These are phyloP conservation scores for Hericium alpestre DNA, from an alignment of 768 basidiomycete species.

Conservation along the genomic window DNA sequence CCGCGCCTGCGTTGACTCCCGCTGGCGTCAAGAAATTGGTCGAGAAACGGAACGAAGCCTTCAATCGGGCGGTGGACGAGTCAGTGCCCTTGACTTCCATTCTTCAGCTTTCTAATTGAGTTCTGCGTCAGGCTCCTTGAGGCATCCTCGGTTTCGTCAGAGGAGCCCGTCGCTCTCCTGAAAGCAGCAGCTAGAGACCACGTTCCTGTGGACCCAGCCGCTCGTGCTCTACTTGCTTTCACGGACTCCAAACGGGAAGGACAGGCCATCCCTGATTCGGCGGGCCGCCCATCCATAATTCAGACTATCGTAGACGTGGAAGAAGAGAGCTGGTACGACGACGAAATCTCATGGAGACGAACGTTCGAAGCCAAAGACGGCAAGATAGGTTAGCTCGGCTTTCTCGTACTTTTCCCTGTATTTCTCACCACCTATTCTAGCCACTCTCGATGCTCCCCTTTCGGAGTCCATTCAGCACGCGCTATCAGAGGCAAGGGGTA, in stretches of 20 bases:
- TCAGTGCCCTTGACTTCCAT: slow-evolving; percentile 27
- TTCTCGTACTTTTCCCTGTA: not conserved
- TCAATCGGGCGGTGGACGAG: slow-evolving; percentile 35
- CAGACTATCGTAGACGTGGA: slow-evolving; percentile 48
- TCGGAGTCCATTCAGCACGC: slow-evolving; percentile 48
- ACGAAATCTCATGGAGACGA: slow-evolving; percentile 54
- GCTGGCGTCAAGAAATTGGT: slow-evolving; percentile 6
- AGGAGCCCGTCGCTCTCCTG: slow-evolving; percentile 55
- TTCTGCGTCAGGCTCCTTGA: slow-evolving; percentile 39
- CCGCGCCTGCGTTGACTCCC: slow-evolving; percentile 6
- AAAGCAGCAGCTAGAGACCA: slow-evolving; percentile 59
- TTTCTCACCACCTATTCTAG: slow-evolving; percentile 18
- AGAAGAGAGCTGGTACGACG: slow-evolving; percentile 53
- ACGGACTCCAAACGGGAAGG: slow-evolving; percentile 4
- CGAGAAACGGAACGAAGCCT: slow-evolving; percentile 16
- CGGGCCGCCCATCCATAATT: slow-evolving; percentile 47
- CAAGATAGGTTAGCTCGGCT: slow-evolving; percentile 33
- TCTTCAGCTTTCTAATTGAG: not conserved
- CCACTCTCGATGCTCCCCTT: slow-evolving; percentile 41
- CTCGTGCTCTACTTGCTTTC: not conserved
- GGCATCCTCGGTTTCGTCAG: slow-evolving; percentile 33
- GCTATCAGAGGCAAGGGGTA: slow-evolving; percentile 46
- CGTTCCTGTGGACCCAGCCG: slow-evolving; percentile 54
- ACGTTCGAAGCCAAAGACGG: slow-evolving; percentile 43
- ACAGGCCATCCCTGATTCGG: slow-evolving; percentile 24